Evolutionary conservation across 192 early-diverging fungal species (phyloP).

Genomic region (Rhizophagus sp.): DNA sequence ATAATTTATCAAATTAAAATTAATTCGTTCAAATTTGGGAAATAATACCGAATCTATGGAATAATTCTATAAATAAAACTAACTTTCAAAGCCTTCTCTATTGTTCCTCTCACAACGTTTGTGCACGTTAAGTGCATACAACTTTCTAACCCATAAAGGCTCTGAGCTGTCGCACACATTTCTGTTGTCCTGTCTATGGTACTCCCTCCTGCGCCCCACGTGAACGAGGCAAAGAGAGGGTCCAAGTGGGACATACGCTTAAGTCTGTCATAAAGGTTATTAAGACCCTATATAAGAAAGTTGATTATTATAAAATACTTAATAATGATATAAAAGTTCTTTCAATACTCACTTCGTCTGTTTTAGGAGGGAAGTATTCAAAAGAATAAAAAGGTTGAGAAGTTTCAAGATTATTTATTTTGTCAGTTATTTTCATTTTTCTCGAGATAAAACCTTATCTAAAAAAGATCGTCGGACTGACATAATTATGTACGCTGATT

Average conservation of each 20-base stretch:
- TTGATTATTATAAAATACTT: background rate
- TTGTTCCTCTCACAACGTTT: conserved; percentile 85
- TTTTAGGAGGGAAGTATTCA: conserved; percentile 99
- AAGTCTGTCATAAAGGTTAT: conserved; percentile 93
- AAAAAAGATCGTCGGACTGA: too few species aligned
- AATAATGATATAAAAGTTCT: background rate
- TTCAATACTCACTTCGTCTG: conserved; percentile 57
- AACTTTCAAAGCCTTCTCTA: conserved; percentile 79
- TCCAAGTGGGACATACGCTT: conserved; percentile 87
- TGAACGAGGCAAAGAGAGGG: conserved; percentile 94
- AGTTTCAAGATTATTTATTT: conserved; percentile 57
- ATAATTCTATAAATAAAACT: background rate
- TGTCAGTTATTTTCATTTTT: conserved; percentile 74
- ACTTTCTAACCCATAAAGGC: conserved; percentile 88
- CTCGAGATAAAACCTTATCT: background rate
- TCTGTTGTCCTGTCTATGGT: conserved; percentile 87
- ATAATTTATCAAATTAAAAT: too few species aligned
- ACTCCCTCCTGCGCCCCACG: conserved; percentile 95
- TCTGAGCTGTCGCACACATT: conserved; percentile 83
- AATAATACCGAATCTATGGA: too few species aligned
- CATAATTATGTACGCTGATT: too few species aligned
- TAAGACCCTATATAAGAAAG: conserved; percentile 60
- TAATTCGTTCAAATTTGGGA: background rate
- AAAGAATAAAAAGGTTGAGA: conserved; percentile 74
- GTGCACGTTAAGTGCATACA: conserved; percentile 98